phyloP scores from a whole-genome alignment of 352 stramenopile genomes.

The Phytopythium kandeliae region DNA sequence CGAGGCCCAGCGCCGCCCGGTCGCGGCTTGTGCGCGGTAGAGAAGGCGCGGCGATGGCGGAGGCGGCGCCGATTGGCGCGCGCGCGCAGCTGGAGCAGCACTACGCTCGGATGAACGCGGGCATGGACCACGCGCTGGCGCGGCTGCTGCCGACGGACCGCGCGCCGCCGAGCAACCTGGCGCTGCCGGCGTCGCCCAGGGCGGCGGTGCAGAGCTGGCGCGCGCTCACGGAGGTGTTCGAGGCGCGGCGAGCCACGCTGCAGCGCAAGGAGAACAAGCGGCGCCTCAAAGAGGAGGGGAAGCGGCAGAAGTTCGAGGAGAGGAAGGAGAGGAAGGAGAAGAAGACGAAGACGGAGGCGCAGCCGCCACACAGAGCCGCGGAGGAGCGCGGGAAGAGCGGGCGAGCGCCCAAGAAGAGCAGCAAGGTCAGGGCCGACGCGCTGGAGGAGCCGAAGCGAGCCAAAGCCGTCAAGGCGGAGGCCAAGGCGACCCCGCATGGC shows the following conservation, averaged over 20 bases:
- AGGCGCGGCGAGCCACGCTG: slow-evolving; percentile 17
- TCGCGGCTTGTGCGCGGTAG: too few relatives aligned
- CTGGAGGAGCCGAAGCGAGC: slow-evolving; percentile 11
- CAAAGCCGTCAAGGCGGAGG: slow-evolving; percentile 6
- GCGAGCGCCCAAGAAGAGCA: not conserved
- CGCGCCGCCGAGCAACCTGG: slow-evolving; percentile 14
- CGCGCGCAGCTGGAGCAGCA: slow-evolving; percentile 18
- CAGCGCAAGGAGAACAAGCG: slow-evolving; percentile 10
- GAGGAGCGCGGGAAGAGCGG: not conserved
- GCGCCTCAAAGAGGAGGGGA: slow-evolving; percentile 17
- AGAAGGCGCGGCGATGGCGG: not conserved
- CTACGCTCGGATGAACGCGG: slow-evolving; percentile 35
- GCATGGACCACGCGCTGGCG: slow-evolving; percentile 45
- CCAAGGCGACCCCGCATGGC: not conserved
- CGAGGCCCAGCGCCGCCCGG: too few relatives aligned
- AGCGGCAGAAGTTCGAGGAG: slow-evolving; percentile 9
- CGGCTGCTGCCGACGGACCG: slow-evolving; percentile 17
- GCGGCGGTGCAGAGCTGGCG: slow-evolving; percentile 14
- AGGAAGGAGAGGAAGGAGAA: slow-evolving; percentile 15
- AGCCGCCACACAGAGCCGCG: too few relatives aligned
- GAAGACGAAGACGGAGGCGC: too few relatives aligned
- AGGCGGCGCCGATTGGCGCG: not conserved
- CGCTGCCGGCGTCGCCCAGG: slow-evolving; percentile 3
- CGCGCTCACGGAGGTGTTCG: slow-evolving; percentile 13
- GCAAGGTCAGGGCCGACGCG: slow-evolving; percentile 6